These are phyloP conservation scores for Corymbia citriodora DNA, from an alignment of 441 rosid genomes.

Conservation along the genomic window DNA sequence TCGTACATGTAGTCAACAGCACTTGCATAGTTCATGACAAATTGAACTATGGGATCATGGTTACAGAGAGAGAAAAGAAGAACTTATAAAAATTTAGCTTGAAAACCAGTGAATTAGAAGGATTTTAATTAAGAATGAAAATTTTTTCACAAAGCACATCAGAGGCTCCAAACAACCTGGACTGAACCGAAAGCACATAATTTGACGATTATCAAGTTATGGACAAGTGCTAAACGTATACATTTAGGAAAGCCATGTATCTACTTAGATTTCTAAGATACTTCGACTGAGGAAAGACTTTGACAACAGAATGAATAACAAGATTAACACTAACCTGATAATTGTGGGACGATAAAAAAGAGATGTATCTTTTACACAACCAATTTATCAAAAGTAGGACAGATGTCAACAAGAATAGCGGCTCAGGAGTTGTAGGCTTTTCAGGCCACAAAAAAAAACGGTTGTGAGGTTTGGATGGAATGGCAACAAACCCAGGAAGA, in stretches of 20 bases:
- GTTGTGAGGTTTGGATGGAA: neutral
- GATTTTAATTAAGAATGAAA: neutral
- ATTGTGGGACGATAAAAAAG: neutral
- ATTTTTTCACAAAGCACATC: neutral
- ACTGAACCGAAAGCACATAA: neutral
- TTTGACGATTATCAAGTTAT: neutral
- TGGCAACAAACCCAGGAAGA: neutral
- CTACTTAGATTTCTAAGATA: neutral
- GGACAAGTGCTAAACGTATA: neutral
- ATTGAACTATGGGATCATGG: neutral
- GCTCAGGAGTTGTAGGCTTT: neutral
- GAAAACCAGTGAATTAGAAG: neutral
- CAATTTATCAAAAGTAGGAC: neutral
- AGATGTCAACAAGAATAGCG: neutral
- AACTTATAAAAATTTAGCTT: neutral
- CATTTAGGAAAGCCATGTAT: neutral
- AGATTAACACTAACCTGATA: neutral
- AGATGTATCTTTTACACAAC: neutral
- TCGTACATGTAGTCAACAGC: neutral
- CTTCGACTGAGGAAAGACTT: neutral
- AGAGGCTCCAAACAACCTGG: neutral
- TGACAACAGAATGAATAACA: neutral
- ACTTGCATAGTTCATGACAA: neutral
- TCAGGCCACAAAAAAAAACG: neutral
- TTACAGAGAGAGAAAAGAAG: neutral